These are phyloP conservation scores for Tarenaya hassleriana DNA, from an alignment of 345 rosid species.

Conservation along the genomic window DNA sequence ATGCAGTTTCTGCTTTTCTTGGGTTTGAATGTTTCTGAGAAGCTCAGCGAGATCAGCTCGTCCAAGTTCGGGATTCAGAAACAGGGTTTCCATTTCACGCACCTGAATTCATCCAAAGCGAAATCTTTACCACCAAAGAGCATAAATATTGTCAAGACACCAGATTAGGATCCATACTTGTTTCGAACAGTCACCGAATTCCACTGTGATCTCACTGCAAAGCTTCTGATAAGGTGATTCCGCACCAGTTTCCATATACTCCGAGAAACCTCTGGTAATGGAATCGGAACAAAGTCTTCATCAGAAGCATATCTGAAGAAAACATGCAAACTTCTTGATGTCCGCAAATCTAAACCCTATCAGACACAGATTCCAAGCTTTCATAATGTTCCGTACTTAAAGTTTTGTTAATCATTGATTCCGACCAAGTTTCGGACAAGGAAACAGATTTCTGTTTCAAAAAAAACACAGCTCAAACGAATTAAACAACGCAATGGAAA, in stretches of 20 bases:
- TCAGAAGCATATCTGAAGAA: background rate
- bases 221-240: conserved; percentile 78
- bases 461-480: background rate
- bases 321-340: background rate
- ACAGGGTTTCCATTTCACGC: conserved; percentile 24
- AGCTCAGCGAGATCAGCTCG: conserved; percentile 70
- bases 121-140: background rate
- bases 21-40: conserved; percentile 68
- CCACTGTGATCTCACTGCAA: conserved; percentile 64
- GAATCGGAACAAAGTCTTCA: background rate
- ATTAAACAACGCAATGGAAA: background rate
- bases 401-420: too few relatives aligned
- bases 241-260: conserved; percentile 63
- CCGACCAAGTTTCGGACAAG: too few relatives aligned
- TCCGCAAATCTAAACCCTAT: background rate
- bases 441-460: too few relatives aligned
- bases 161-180: conserved; percentile 35
- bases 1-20: conserved; percentile 59
- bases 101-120: background rate
- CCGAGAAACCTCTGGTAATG: conserved; percentile 58
- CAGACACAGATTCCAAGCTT: background rate
- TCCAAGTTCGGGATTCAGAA: conserved; percentile 38
- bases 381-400: too few relatives aligned
- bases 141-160: conserved; percentile 3
- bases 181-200: conserved; percentile 87